Conservation (phyloP, 1,284 basidiomycete species). For the Fomitopsis palustris region DNA sequence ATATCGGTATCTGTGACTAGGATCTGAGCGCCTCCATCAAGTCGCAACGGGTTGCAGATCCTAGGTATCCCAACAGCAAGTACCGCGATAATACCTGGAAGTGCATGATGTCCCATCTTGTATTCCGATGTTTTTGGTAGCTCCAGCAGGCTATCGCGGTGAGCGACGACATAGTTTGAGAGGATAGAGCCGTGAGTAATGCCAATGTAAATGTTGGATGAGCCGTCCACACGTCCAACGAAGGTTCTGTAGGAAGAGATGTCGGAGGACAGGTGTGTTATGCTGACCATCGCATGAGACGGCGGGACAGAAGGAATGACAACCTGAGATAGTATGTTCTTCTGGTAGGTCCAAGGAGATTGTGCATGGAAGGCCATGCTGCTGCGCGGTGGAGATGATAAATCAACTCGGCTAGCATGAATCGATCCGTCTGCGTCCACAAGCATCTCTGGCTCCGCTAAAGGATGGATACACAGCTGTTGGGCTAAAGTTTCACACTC, state of each 20-base stretch:
- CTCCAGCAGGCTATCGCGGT: constrained; percentile 3
- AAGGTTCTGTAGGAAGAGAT: constrained; percentile 6
- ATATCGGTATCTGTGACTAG: constrained; percentile 10
- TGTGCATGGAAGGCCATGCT: not conserved
- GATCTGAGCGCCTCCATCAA: not conserved
- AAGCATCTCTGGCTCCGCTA: constrained; percentile 7
- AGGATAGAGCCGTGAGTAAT: constrained; percentile 7
- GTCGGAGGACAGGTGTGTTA: not conserved
- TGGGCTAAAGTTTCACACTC: not conserved
- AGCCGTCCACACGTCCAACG: constrained; percentile 6
- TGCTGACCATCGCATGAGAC: constrained; percentile 4
- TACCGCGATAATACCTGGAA: constrained; percentile 1
- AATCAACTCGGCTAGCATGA: not conserved
- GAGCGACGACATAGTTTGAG: constrained; percentile 8
- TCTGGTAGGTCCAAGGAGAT: constrained; percentile 6
- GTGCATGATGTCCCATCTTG: not conserved
- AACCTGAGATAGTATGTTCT: constrained; percentile 1
- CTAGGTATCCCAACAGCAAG: constrained; percentile 5
- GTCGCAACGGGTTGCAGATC: constrained; percentile 10
- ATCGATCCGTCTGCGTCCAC: constrained; percentile 8
- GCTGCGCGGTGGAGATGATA: not conserved
- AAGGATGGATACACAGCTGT: not conserved
- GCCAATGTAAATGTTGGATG: constrained; percentile 6
- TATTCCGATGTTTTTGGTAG: not conserved
- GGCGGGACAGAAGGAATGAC: not conserved